These are phyloP conservation scores for Calonectria honghensis DNA, from an alignment of 2,329 filamentous ascomycete genomes.

Conservation along the genomic window DNA sequence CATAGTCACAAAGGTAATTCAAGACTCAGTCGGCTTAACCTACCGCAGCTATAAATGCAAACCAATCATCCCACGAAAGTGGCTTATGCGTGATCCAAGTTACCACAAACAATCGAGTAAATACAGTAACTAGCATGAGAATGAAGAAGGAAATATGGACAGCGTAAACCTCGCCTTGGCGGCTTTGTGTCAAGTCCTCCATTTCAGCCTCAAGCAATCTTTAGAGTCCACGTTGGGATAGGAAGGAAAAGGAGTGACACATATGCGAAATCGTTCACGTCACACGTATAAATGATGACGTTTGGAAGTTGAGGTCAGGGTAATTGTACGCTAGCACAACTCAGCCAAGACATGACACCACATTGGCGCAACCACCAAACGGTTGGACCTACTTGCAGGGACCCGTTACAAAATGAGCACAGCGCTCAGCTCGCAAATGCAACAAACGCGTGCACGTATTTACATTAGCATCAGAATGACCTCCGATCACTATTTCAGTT, in stretches of 20 bases:
- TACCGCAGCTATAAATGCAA: slow-evolving; percentile 10
- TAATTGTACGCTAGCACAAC: background rate
- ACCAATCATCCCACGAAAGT: background rate
- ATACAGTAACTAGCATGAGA: background rate
- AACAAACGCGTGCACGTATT: too few species aligned
- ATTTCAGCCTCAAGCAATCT: too few species aligned
- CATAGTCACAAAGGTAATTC: background rate
- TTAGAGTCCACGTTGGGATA: background rate
- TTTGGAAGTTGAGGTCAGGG: background rate
- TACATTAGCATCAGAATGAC: too few species aligned
- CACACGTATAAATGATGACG: background rate
- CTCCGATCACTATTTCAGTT: too few species aligned
- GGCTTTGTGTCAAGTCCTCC: background rate
- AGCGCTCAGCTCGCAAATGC: too few species aligned
- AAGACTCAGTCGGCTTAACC: too few species aligned
- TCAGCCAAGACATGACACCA: background rate
- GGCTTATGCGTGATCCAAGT: background rate
- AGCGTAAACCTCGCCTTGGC: background rate
- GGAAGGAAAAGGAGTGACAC: background rate
- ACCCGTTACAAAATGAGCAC: too few species aligned
- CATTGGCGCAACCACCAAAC: background rate
- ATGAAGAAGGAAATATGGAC: slow-evolving; percentile 5
- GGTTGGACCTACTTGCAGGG: background rate
- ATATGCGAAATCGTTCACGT: background rate
- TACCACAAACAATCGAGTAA: background rate